Evolutionary conservation across 192 early-diverging fungal genomes (phyloP), one percentile per base, ranked within the genome.

Genomic region (Podila verticillata): DNA sequence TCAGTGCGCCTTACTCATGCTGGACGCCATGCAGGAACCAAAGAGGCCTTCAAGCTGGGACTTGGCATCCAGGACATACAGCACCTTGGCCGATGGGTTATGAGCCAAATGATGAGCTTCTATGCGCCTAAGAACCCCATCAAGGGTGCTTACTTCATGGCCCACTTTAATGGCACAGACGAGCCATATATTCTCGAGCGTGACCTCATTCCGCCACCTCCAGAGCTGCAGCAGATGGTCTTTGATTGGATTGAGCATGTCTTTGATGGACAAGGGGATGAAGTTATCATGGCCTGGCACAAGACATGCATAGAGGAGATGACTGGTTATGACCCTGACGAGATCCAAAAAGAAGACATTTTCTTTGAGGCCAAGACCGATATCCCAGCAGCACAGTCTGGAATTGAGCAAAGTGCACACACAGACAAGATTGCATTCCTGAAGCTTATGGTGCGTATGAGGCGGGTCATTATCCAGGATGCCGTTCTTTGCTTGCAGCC

Each of bases 121-220:
- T 60, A 60, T 65, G 63, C 63, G 0, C 63, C 57, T 7, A 56
- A 65, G 39, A 65, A 58, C 22, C 56, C 63, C 6, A 59, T 60
- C 49, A 64, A 28, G 17, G 62, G 63, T 9, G 70, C 70, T 2
- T 72, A 65, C 19, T 59, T 30, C 8, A 72, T 72, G 73, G 70
- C 70, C 7, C 70, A 72, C 30, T 72, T 72, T 32, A 60, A 26
- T 19, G n/a, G 31, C 17, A 36, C 48, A 20, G 22, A 60, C 13
- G 56, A 72, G 20, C 70, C 70, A 1, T 72, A 65, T 28, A 59
- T 39, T 31, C 10, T 59, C 0, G 57, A 59, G n/a, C 57, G 4
- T 13, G 57, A 28, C 15, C 29, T 59, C 7, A 2, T 59, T 29
- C 29, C 28, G 9, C 15, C 57, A 28, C 28, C 57, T 12, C 57